These are phyloP conservation scores for Ceratocystis destructans DNA, from an alignment of 2,329 filamentous ascomycete genomes.

Conservation along the genomic window DNA sequence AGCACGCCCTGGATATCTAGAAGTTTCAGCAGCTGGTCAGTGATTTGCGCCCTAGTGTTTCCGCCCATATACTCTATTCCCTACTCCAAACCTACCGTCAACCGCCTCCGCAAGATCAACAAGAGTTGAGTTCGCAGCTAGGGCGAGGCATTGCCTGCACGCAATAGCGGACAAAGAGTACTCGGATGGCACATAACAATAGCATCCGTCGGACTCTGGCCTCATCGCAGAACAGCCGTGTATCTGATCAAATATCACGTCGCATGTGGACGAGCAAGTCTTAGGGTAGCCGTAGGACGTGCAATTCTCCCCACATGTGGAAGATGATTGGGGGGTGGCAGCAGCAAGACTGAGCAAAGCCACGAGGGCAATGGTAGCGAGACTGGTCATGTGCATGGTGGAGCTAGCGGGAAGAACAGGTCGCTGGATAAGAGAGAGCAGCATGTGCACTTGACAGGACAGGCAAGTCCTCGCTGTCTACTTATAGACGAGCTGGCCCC, in stretches of 20 bases:
- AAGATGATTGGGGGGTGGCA: neutral
- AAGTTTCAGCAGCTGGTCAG: neutral
- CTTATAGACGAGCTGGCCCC: neutral
- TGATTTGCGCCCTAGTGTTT: no score
- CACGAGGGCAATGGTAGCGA: neutral
- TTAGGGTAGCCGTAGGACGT: slow-evolving; percentile 12
- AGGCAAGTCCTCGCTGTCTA: neutral
- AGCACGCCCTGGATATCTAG: slow-evolving; percentile 15
- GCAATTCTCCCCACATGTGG: neutral
- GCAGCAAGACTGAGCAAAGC: neutral
- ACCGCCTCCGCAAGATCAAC: neutral
- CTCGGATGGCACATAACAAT: slow-evolving; percentile 11
- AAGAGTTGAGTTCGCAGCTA: slow-evolving; percentile 3
- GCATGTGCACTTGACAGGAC: neutral
- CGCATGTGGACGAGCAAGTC: slow-evolving; percentile 11
- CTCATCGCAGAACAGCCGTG: slow-evolving; percentile 5
- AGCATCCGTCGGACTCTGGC: slow-evolving; percentile 6
- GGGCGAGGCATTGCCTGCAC: slow-evolving; percentile 12
- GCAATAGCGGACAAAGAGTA: slow-evolving; percentile 11
- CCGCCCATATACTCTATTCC: neutral
- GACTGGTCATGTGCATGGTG: slow-evolving; percentile 7
- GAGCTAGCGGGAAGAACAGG: neutral
- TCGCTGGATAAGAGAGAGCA: neutral
- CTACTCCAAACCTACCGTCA: neutral
- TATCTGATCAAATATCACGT: slow-evolving; percentile 14